Evolutionary conservation across 257 asterid genomes (phyloP).

Genomic region (Verbascum thapsus): DNA sequence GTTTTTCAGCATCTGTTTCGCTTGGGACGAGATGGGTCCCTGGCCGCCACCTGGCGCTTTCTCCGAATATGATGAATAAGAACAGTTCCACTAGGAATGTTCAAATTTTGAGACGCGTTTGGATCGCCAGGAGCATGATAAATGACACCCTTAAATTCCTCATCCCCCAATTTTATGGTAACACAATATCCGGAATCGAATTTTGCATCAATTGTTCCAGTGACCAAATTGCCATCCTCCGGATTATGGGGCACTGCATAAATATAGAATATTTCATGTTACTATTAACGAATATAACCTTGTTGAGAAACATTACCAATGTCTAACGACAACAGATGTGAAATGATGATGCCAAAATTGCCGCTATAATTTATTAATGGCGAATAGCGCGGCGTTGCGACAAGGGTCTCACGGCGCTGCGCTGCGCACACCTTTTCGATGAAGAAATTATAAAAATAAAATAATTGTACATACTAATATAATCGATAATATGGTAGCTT

Average conservation of each 20-base stretch:
- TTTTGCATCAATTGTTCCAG: conserved; percentile 90
- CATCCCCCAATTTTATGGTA: conserved; percentile 65
- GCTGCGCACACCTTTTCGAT: no score
- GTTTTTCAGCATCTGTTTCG: conserved; percentile 79
- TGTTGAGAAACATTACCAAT: neutral
- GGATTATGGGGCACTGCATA: conserved; percentile 51
- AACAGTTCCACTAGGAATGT: conserved; percentile 37
- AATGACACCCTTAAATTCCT: conserved; percentile 76
- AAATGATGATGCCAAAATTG: no score
- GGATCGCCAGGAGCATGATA: conserved; percentile 58
- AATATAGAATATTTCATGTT: conserved; percentile 22
- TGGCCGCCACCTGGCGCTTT: conserved; percentile 64
- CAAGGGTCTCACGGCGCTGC: no score
- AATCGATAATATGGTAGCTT: no score
- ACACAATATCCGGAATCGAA: conserved; percentile 83
- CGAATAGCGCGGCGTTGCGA: no score
- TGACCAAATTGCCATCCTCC: conserved; percentile 58
- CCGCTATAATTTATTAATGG: no score
- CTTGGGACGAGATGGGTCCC: conserved; percentile 79
- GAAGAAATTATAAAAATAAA: no score
- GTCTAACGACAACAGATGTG: no score
- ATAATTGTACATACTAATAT: no score
- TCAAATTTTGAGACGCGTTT: conserved; percentile 39
- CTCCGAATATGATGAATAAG: conserved; percentile 45
- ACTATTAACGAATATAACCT: conserved; percentile 6